A percentile compares a stretch with the other conserved stretches of the same genome.
Conservation (phyloP, 139 green algal genomes). For the Diplosphaera chodatii region DNA sequence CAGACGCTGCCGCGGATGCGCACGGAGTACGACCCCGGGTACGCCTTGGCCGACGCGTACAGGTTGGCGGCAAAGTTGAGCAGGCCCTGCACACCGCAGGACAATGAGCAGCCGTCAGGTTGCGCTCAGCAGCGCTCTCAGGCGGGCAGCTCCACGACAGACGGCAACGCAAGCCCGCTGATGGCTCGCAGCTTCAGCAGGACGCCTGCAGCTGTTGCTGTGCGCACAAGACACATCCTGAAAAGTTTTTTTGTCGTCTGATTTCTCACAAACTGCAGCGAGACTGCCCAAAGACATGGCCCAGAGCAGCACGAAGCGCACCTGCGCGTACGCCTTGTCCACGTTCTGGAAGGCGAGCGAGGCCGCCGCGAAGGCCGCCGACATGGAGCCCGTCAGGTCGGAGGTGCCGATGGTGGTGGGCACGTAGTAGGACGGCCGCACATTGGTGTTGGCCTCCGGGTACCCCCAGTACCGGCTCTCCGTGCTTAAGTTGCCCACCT, state of each 20-base stretch:
- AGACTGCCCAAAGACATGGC: background rate
- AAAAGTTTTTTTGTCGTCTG: too few species aligned
- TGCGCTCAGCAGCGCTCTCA: too few species aligned
- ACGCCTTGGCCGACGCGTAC: background rate
- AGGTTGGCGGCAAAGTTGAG: background rate
- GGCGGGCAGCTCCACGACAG: too few species aligned
- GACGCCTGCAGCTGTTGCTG: too few species aligned
- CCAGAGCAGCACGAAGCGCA: background rate
- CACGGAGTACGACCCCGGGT: too few species aligned
- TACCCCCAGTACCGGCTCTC: constrained; percentile 17
- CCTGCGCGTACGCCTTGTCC: constrained; percentile 26
- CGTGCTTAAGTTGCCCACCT: constrained; percentile 23
- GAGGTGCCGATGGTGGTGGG: constrained; percentile 11
- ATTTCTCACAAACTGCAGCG: too few species aligned
- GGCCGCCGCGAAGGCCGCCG: constrained; percentile 59
- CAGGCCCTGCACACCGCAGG: too few species aligned
- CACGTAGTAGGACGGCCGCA: constrained; percentile 12
- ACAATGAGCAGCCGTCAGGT: too few species aligned
- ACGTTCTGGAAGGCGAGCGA: constrained; percentile 45
- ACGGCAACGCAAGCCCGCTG: too few species aligned
- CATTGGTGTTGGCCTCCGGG: constrained; percentile 7
- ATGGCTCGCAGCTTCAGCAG: too few species aligned
- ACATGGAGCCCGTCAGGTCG: constrained; percentile 48
- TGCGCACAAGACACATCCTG: too few species aligned
- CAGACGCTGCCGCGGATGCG: background rate